These are phyloP conservation scores for Andrographis paniculata DNA, from an alignment of 305 asterid genomes.

Conservation along the genomic window DNA sequence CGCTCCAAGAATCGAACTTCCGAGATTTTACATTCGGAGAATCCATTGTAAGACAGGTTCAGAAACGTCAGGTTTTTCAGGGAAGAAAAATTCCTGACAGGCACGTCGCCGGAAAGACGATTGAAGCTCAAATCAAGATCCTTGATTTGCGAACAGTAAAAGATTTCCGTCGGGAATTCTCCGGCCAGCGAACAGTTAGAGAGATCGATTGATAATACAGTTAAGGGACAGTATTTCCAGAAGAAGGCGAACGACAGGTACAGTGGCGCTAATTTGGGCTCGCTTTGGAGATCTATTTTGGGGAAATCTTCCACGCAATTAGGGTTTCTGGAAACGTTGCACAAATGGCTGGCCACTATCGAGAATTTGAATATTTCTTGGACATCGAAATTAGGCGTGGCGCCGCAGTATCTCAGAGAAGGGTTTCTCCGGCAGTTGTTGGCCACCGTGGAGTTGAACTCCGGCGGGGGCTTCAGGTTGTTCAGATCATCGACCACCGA, in stretches of 20 bases:
- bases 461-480: conserved; percentile 40
- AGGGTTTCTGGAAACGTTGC: conserved; percentile 41
- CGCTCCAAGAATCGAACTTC: conserved; percentile 28
- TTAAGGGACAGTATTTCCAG: conserved; percentile 52
- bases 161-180: conserved; percentile 29
- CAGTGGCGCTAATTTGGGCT: conserved; percentile 40
- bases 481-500: conserved; percentile 44
- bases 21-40: conserved; percentile 31
- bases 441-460: conserved; percentile 44
- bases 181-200: conserved; percentile 40
- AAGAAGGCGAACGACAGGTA: conserved; percentile 50
- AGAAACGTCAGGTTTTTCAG: conserved; percentile 35
- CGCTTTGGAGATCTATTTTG: conserved; percentile 34
- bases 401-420: conserved; percentile 44
- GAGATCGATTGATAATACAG: conserved; percentile 36
- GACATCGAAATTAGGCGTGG: conserved; percentile 29
- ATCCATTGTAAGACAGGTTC: conserved; percentile 37
- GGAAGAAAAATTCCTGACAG: conserved; percentile 24
- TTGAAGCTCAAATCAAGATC: conserved; percentile 39
- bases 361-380: conserved; percentile 45
- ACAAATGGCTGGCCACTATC: conserved; percentile 48
- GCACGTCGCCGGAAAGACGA: conserved; percentile 36
- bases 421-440: conserved; percentile 44
- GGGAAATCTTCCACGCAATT: conserved; percentile 48
- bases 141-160: conserved; percentile 37